These are phyloP conservation scores for Tephrocybe sp. DNA, from an alignment of 768 basidiomycete genomes.

Conservation along the genomic window DNA sequence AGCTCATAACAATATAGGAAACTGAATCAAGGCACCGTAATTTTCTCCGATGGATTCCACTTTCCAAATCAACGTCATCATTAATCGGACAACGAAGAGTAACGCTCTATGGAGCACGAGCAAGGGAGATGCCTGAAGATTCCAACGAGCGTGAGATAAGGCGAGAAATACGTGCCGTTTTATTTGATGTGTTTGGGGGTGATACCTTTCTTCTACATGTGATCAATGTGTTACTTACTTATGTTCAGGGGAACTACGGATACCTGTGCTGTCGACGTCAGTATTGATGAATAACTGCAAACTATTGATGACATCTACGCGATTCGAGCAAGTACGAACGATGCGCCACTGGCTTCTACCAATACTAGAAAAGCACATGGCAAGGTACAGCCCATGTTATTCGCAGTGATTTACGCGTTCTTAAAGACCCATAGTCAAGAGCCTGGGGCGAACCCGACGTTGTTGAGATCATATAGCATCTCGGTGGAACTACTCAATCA, in stretches of 20 bases:
- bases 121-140: constrained; percentile 73
- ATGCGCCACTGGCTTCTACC: constrained; percentile 79
- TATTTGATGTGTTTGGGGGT: constrained; percentile 75
- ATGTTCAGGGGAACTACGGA: constrained; percentile 32
- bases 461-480: constrained; percentile 58
- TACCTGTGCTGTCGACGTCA: constrained; percentile 32
- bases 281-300: constrained; percentile 44
- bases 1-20: constrained; percentile 34
- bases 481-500: constrained; percentile 60
- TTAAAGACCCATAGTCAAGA: constrained; percentile 15
- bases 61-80: constrained; percentile 59
- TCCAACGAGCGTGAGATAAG: constrained; percentile 68
- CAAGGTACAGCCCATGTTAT: constrained; percentile 34
- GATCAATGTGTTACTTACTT: constrained; percentile 8
- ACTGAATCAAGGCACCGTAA: constrained; percentile 62
- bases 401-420: neutral
- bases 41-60: constrained; percentile 72
- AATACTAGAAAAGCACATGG: constrained; percentile 53
- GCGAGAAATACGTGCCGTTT: constrained; percentile 59
- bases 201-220: neutral
- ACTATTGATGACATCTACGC: constrained; percentile 52
- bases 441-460: constrained; percentile 26
- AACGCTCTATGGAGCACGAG: constrained; percentile 66
- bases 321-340: constrained; percentile 74
- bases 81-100: constrained; percentile 69